Percentiles rank a stretch among this genome's conserved stretches.
phyloP scores from a whole-genome alignment of 1,139 yeast species.

The Taiozyma sp. region DNA sequence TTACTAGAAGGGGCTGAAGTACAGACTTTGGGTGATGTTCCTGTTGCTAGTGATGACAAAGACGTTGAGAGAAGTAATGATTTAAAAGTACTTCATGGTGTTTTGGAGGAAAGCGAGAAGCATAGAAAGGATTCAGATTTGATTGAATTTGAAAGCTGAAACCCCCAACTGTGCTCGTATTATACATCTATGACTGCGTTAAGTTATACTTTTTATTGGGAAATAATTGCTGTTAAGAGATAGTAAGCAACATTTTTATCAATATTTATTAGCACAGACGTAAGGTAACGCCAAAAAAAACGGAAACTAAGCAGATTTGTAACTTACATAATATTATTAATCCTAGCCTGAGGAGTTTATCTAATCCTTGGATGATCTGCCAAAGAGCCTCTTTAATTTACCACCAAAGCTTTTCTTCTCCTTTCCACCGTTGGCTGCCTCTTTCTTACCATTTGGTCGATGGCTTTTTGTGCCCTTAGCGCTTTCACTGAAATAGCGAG shows the following conservation, averaged over 20 bases:
- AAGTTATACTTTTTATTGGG: too few species aligned
- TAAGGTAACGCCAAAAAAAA: too few species aligned
- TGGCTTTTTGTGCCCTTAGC: slow-evolving; percentile 9
- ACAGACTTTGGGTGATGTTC: slow-evolving; percentile 29
- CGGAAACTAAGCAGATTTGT: too few species aligned
- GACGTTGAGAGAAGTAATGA: slow-evolving; percentile 16
- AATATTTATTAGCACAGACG: too few species aligned
- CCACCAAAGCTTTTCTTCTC: slow-evolving; percentile 43
- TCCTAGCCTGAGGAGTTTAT: not conserved
- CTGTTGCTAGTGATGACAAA: slow-evolving; percentile 10
- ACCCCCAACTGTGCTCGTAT: not conserved
- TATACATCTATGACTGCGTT: not conserved
- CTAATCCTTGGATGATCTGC: slow-evolving; percentile 27
- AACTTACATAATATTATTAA: not conserved
- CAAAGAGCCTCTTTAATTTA: slow-evolving; percentile 57
- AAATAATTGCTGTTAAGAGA: too few species aligned
- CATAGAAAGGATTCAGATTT: slow-evolving; percentile 7
- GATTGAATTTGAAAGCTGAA: slow-evolving; percentile 21
- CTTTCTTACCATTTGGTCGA: slow-evolving; percentile 1
- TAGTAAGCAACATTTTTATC: too few species aligned
- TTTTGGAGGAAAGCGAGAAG: slow-evolving; percentile 10
- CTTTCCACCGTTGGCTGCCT: slow-evolving; percentile 22
- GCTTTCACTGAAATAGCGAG: slow-evolving; percentile 22
- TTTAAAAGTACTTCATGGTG: slow-evolving; percentile 18
- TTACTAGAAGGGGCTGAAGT: slow-evolving; percentile 41